phyloP scores from a whole-genome alignment of 805 yeast species.

The Candida loeiensis region DNA sequence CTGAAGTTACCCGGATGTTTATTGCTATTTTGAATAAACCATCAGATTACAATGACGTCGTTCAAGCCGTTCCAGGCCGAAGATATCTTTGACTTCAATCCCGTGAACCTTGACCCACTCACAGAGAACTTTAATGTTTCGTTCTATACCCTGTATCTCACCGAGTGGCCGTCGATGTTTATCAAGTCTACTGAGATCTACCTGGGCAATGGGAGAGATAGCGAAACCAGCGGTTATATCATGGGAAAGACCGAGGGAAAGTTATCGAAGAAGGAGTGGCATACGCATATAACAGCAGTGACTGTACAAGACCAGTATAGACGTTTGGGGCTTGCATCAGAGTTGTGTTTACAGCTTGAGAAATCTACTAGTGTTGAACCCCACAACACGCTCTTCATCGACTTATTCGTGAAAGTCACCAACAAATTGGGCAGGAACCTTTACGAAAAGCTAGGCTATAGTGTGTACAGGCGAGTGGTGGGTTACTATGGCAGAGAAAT shows the following conservation, averaged over 20 bases:
- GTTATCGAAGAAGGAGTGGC: slow-evolving; percentile 72
- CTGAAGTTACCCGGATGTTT: slow-evolving; percentile 9
- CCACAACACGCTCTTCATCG: slow-evolving; percentile 79
- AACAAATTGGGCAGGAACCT: slow-evolving; percentile 74
- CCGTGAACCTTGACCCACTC: slow-evolving; percentile 79
- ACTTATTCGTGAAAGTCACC: slow-evolving; percentile 85
- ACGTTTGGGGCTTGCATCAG: slow-evolving; percentile 80
- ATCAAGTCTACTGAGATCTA: slow-evolving; percentile 61
- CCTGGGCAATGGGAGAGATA: slow-evolving; percentile 14
- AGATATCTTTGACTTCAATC: slow-evolving; percentile 69
- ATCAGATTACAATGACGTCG: slow-evolving; percentile 67
- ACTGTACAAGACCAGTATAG: slow-evolving; percentile 82
- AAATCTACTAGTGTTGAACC: slow-evolving; percentile 68
- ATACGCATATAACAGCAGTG: slow-evolving; percentile 94
- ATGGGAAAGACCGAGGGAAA: slow-evolving; percentile 95
- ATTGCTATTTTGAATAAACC: not conserved
- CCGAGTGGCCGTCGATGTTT: slow-evolving; percentile 84
- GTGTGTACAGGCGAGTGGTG: slow-evolving; percentile 79
- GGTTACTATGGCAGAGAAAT: slow-evolving; percentile 71
- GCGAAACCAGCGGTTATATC: slow-evolving; percentile 66
- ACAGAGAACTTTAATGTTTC: slow-evolving; percentile 88
- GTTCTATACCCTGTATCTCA: slow-evolving; percentile 79
- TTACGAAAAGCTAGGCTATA: slow-evolving; percentile 84
- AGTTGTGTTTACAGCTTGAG: slow-evolving; percentile 70
- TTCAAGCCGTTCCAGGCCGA: slow-evolving; percentile 83